Base-by-base conservation (phyloP, 1,284 basidiomycete species). In the Agroathelia rolfsii region DNA sequence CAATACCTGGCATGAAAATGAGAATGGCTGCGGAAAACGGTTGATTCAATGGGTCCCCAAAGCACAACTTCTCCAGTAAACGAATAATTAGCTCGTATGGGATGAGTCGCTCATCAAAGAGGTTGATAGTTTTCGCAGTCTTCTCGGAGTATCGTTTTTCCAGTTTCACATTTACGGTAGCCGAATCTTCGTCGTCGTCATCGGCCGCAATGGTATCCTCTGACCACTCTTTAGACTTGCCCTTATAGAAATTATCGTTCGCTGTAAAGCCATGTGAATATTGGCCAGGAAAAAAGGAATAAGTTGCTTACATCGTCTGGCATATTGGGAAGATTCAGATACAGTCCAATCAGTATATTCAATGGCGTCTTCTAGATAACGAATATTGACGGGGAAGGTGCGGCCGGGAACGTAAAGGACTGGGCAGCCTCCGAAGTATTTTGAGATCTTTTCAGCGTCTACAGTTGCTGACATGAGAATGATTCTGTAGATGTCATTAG, bases 381-480 rank as follows among this genome's bases (percentile, higher is more conserved):
- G 69, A 12, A 86, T 69, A 30, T 88, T 78, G 8, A 98, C 95
- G 6, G 95, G 94, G 63, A 90, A 98, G 0, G 93, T 97, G n/a
- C 95, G 74, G 2, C 95, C 95, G 6, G 94, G 94, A 11, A 99
- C 87, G 41, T 76, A 76, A 28, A 96, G 64, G 16, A 80, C 77
- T 0, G 92, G 90, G 51, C 93, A 96, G 16, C 79, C 79, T 13
- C 84, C 88, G 51, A 98, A 97, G 58, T 87, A 98, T 14, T 59
- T 62, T n/a, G 92, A 88, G 32, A 98, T 81, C 58, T 96, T 94
- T 39, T 93, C 84, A 0, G 89, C 85, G 49, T 99, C 90, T 18
- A 97, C 69, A 0, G 95, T 99, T 0, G 95, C 95, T 15, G 92
- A 96, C 95, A 99, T 99, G 35, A 98, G 70, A 20, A 98, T 76